Base-by-base conservation (phyloP, 441 rosid species). In the Croton laevigatus region DNA sequence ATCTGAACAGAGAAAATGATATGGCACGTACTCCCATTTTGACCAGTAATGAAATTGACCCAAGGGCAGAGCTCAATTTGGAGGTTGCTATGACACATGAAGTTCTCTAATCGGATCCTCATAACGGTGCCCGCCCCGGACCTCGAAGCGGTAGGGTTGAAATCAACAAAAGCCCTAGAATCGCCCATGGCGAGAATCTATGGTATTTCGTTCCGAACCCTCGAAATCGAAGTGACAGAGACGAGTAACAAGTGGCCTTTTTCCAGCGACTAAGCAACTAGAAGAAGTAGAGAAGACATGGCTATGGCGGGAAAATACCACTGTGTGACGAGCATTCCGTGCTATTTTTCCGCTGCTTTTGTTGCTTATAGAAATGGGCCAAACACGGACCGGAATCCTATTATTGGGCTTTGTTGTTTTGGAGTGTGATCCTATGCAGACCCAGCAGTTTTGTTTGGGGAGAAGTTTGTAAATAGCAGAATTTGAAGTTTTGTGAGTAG, bases 31-130 rank as follows among this genome's bases (percentile, higher is more conserved):
- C 98, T 93, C 79, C 98, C 98, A 68, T 90, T 93, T 79, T 89
- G 97, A 22, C 98, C 98, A 57, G 98, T 89, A 74, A 90, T 80
- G 82, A 92, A 92, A 80, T 92, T 92, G 67, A 92, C 91, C 83
- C 85, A 86, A 49, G 86, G 86, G 73, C 94, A 80, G 52, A 92
- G 85, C 72, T 88, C 96, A 65, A 90, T 87, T 75, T 79, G 83
- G 70, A 92, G 89, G 59, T 81, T 79, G 71, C 83, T 80, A 61
- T 90, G 98, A 81, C 97, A 93, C 95, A 93, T 93, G 75, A 93
- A 93, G 73, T 93, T 90, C 83, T 93, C 98, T 62, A 93, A 75
- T 52, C 87, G 88, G 70, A 93, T 84, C 79, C 85, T 82, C 46
- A 65, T 78, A 9, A 93, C 80, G 6, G 86, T 81, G 42, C 95